Evolutionary conservation across 805 yeast species (phyloP), one percentile per base, ranked within the genome.

Genomic region (Metschnikowia aberdeeniae): DNA sequence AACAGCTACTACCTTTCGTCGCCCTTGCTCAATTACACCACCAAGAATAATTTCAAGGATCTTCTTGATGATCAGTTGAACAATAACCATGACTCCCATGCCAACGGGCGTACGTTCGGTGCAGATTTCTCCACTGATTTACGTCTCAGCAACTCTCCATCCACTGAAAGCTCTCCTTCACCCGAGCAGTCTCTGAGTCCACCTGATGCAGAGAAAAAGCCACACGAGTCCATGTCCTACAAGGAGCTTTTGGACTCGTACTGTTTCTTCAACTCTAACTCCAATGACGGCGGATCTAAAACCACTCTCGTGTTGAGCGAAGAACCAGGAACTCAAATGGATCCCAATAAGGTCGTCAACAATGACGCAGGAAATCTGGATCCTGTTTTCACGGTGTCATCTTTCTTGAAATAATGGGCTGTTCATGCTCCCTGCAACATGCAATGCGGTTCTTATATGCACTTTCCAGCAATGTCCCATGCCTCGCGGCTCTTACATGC

Each of bases 181-280:
- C 44, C 44, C 5, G 31, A 27, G 8, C 31, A 19, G n/a, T 11
- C 27, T 8, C 34, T 26, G 6, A 30, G 17, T 10, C 31, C 36
- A 9, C 36, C 19, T 17, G 17, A 13, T 7, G 9, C 27, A 32
- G 14, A 44, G 17, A 34, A 31, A n/a, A 36, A 43, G 27, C 36
- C 33, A 2, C 43, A 76, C 43, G 70, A 78, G 52, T 73, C 84
- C 5, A 72, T 75, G 53, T 67, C 80, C 1, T 82, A 82, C 55
- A 74, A 76, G 51, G 78, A 80, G 46, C 61, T 82, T 17, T 61
- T 82, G 42, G 80, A 81, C 40, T 73, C 77, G 26, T 82, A 78
- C 55, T 82, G 88, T 52, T 82, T 82, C 54, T 82, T 76, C 45
- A 54, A 65, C 9, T 40, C 62, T 3, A 52, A 54, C n/a, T 37